Evolutionary conservation across 2,329 filamentous ascomycete genomes (phyloP), one percentile per base, ranked within the genome.

Genomic region (Cercospora beticola): DNA sequence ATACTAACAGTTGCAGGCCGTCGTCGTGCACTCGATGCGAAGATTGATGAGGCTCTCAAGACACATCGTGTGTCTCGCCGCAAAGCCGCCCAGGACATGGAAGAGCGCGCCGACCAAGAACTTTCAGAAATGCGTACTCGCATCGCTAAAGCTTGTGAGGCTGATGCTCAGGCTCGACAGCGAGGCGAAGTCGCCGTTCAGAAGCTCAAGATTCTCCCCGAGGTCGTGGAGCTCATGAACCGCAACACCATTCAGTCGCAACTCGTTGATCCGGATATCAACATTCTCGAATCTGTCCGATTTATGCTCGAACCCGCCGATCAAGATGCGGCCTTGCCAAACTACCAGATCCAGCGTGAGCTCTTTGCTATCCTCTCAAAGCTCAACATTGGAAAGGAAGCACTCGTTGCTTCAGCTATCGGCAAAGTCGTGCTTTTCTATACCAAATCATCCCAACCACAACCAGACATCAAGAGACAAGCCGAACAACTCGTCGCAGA

Each of bases 361-460:
- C 88, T 99, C 54, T 95, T 99, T 79, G 87, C 88, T 28, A 91
- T 92, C 26, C 85, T 99, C 43, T 87, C 86, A 18, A 90, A 89
- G 75, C 86, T 98, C 5, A 93, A 93, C 5, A 93, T 98, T 73
- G 92, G 93, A 78, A 97, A 97, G 78, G 95, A 98, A 75, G 87
- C 91, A 1, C 86, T 99, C 14, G 86, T 96, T 23, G 94, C 93
- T 72, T 97, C 92, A 75, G 94, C 94, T 21, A 95, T 99, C 72
- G 95, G 95, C 77, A 97, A 97, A 80, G 93, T 99, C 59, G 91
- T 97, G 63, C 88, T 97, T 71, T 99, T 97, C 83, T 99, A 99
- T 82, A 97, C 94, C 62, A 94, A 94, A 81, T 97, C 92, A 84
- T 96, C 94, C 83, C 90, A 92, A 73, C 91, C 94, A 0, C 92